Base-by-base conservation (phyloP, 106 monocot species). In the Acorus calamus region DNA sequence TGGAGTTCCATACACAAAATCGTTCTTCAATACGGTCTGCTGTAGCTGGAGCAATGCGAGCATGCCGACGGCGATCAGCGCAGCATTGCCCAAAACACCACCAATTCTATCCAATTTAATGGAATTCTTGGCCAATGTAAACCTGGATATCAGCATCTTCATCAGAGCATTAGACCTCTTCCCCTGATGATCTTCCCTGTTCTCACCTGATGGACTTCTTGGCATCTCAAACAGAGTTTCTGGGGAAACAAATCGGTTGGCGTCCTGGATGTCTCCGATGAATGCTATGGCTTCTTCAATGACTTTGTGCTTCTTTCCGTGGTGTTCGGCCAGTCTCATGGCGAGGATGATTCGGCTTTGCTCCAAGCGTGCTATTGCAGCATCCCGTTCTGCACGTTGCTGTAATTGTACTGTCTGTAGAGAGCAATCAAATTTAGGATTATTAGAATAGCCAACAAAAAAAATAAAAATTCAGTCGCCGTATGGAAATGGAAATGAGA, bases 261-360 rank as follows among this genome's bases (percentile, higher is more conserved):
- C 43, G 28, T 79, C 74, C 52, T 58, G 68, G 49, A 85, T 77
- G 62, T 92, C 75, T 5, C 83, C 83, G 5, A 98, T 81, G 71
- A 98, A 86, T 53, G 78, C 83, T 66, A 84, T 49, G 65, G 98
- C 92, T 76, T 98, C 98, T 73, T 98, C 81, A 4, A 98, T 85
- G 42, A 98, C 92, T 81, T 78, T 86, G 77, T 81, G 79, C 59
- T 84, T 98, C 71, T 77, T 77, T 2, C 98, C 98, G 44, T 79
- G 83, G 73, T 91, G 85, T 28, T 98, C 92, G 4, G 88, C 78
- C 48, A 98, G 68, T 77, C 83, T 84, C 78, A 86, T 77, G 8
- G 96, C 91, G 48, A 96, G 91, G 64, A 91, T 67, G 11, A 83
- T 70, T 55, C 96, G 90, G 64, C 87, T 91, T 71, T 88, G 87